Conservation (phyloP, 1,284 basidiomycete species). For the Microbotryum scabiosae region DNA sequence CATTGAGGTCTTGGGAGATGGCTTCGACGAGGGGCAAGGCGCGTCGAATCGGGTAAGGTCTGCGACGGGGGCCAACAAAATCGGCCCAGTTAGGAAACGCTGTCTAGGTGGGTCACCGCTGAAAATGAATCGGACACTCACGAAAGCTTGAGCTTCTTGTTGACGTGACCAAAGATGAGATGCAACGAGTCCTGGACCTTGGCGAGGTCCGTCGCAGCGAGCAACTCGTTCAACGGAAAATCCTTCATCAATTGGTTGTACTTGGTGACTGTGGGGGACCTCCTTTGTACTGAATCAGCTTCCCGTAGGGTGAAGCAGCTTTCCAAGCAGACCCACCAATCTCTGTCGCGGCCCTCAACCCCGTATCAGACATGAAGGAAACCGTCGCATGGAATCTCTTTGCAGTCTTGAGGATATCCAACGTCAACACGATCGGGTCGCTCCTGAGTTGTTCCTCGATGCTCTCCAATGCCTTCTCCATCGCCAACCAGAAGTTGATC, state of each 20-base stretch:
- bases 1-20: conserved; percentile 94
- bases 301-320: background rate
- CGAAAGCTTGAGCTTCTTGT: conserved; percentile 87
- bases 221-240: conserved; percentile 90
- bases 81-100: too few relatives aligned
- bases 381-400: conserved; percentile 97
- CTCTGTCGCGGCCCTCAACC: conserved; percentile 84
- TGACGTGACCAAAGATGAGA: conserved; percentile 86
- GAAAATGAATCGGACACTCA: conserved; percentile 27
- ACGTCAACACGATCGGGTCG: conserved; percentile 86
- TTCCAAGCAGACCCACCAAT: conserved; percentile 51
- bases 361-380: conserved; percentile 95
- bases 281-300: background rate
- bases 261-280: conserved; percentile 65
- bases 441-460: conserved; percentile 87
- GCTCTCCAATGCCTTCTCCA: conserved; percentile 84
- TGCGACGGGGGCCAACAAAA: background rate
- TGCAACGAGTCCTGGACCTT: conserved; percentile 83
- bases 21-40: conserved; percentile 95
- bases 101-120: background rate
- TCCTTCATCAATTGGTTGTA: conserved; percentile 99
- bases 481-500: conserved; percentile 96
- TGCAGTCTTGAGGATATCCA: conserved; percentile 90
- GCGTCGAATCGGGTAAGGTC: conserved; percentile 86
- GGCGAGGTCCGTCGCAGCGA: conserved; percentile 89